Evolutionary conservation across 148 eudicot species (phyloP).

Genomic region (Rhododendron mucronatum): DNA sequence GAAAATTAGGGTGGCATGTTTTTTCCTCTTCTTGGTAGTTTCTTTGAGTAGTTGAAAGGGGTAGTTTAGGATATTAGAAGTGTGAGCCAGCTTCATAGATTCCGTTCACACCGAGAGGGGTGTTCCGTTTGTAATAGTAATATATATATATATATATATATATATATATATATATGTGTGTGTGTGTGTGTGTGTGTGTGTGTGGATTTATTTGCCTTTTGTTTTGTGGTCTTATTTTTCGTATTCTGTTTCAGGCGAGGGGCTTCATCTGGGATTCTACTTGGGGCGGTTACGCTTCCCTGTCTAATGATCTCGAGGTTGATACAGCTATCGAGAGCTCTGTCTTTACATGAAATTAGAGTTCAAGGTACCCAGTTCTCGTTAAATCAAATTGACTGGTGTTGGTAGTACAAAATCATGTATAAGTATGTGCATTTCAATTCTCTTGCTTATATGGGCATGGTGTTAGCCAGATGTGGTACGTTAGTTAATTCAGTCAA

Average conservation of each 20-base stretch:
- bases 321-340: conserved; percentile 60
- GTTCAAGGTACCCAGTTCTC: conserved; percentile 37
- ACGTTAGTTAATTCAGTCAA: background rate
- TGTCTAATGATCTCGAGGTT: conserved; percentile 64
- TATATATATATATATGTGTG: background rate
- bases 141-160: background rate
- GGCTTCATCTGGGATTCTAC: conserved; percentile 74
- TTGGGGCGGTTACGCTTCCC: conserved; percentile 80
- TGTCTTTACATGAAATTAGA: conserved; percentile 38
- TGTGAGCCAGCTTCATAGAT: background rate
- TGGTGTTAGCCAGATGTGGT: background rate
- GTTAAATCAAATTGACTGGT: background rate
- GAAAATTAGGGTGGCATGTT: background rate
- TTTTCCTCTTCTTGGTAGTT: background rate
- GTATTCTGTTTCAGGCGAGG: conserved; percentile 47
- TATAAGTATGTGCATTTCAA: background rate
- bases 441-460: background rate
- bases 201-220: background rate
- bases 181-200: too few species aligned
- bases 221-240: background rate
- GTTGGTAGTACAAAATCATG: background rate
- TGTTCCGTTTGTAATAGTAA: background rate
- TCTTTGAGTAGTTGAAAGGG: background rate
- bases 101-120: background rate
- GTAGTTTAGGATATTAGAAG: background rate